Evolutionary conservation across 2,329 filamentous ascomycete species (phyloP), one percentile per base, ranked within the genome.

Genomic region (Byssothecium circinans): DNA sequence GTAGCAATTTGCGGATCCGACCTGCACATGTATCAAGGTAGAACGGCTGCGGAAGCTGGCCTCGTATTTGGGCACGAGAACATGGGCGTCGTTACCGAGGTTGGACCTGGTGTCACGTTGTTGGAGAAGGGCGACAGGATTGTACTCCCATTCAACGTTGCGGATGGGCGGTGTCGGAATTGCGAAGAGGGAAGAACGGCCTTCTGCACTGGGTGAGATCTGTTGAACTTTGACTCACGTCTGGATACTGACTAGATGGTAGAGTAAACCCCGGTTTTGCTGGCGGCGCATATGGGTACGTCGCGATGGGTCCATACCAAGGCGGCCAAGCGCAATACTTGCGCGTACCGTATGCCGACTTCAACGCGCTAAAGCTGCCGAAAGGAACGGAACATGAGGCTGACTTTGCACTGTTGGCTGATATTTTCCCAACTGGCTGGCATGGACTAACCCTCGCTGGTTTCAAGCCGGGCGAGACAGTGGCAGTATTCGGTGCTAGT

Each of bases 141-240:
- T 3, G 82, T 86, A 2, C 77, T 86, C 65, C 83, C 83, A 0
- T 86, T 85, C 72, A 85, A 85, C 45, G 82, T 85, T 1, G 82
- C 82, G 6, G 81, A 84, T 55, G 82, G 82, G 1, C 75, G 82
- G 11, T 86, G 83, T 64, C 75, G 77, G 15, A 85, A 85, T 56
- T 85, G 83, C 48, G 83, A 86, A 57, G 80, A 85, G 53, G 82
- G 83, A 2, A 78, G 76, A 49, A 86, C 83, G 1, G 83, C 82
- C 0, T 86, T 86, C 57, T 86, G 83, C 61, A 86, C 83, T 0
- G 83, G 83, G 47, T 67, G 41, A 50, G 53, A 37, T n/a, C 20
- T 12, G 20, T 2, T 18, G 3, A 15, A 11, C 30, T 18, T 3
- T 14, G 2, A 2, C 8, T 14, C 10, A 25, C 25, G 4, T 3